phyloP scores from a whole-genome alignment of 768 basidiomycete species.

The Tricholomella constricta region DNA sequence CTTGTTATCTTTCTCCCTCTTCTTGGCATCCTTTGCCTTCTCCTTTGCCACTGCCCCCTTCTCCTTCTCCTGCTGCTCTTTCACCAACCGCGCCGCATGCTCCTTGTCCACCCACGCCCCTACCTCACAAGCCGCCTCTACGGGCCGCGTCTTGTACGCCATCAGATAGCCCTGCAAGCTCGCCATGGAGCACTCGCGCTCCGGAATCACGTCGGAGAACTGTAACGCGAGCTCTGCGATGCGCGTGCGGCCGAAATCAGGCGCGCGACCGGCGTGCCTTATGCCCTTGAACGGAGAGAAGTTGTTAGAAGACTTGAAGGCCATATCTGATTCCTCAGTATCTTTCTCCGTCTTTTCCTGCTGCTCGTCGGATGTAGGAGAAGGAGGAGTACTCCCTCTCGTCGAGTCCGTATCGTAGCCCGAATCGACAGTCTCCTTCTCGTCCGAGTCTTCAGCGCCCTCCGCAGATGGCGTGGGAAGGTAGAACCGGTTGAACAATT shows the following conservation, averaged over 20 bases:
- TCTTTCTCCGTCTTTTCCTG: background rate
- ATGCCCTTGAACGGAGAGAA: conserved; percentile 18
- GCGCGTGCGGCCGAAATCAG: conserved; percentile 34
- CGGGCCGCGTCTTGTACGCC: conserved; percentile 64
- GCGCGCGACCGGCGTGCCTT: conserved; percentile 30
- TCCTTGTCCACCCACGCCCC: conserved; percentile 54
- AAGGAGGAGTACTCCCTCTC: background rate
- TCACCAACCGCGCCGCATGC: conserved; percentile 14
- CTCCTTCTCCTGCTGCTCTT: conserved; percentile 32
- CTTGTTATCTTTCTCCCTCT: conserved; percentile 8
- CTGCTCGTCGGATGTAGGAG: background rate
- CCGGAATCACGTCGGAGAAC: conserved; percentile 57
- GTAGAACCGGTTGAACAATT: conserved; percentile 72
- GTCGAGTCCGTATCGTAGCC: conserved; percentile 7
- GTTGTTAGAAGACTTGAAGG: background rate
- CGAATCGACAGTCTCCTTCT: conserved; percentile 19
- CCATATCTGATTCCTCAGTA: background rate
- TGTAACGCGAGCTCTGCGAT: conserved; percentile 47
- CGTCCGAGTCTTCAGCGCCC: conserved; percentile 5
- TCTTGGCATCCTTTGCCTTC: conserved; percentile 30
- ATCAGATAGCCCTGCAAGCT: conserved; percentile 64
- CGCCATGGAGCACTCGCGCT: conserved; percentile 52
- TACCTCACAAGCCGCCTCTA: conserved; percentile 50
- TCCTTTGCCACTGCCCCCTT: too few relatives aligned
- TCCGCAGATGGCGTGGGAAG: conserved; percentile 37